phyloP scores from a whole-genome alignment of 2,329 filamentous ascomycete genomes.

The Penicillium sp. region DNA sequence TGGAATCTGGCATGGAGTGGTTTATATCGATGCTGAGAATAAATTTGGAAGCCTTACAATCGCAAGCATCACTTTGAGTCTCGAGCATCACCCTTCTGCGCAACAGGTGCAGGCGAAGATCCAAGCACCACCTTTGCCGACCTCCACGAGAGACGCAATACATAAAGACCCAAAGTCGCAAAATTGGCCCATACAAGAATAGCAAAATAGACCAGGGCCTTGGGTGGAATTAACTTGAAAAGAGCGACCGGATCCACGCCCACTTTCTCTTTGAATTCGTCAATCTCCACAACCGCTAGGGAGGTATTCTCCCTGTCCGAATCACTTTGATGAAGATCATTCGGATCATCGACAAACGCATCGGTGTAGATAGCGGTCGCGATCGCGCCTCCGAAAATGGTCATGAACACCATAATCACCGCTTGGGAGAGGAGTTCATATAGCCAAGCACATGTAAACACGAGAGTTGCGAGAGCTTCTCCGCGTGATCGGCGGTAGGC shows the following conservation, averaged over 20 bases:
- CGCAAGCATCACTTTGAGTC: background rate
- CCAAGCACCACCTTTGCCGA: slow-evolving; percentile 1
- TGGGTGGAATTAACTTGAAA: slow-evolving; percentile 12
- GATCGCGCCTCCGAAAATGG: slow-evolving; percentile 12
- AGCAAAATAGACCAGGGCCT: slow-evolving; percentile 10
- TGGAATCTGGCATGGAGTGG: background rate
- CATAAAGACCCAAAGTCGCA: slow-evolving; percentile 12
- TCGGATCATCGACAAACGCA: background rate
- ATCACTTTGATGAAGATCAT: background rate
- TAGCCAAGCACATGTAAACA: slow-evolving; percentile 9
- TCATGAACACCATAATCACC: slow-evolving; percentile 10
- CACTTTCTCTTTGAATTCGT: slow-evolving; percentile 4
- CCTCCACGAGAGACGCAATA: slow-evolving; percentile 10
- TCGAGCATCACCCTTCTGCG: background rate
- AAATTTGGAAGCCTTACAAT: background rate
- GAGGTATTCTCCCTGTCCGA: background rate
- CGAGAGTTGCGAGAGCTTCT: slow-evolving; percentile 5
- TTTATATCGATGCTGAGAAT: background rate
- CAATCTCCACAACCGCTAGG: slow-evolving; percentile 2
- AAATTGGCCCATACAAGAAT: slow-evolving; percentile 14
- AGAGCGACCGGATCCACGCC: slow-evolving; percentile 5
- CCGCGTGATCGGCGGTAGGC: slow-evolving; percentile 8
- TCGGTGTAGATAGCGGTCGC: slow-evolving; percentile 9
- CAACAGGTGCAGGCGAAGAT: background rate
- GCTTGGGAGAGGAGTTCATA: slow-evolving; percentile 7